Evolutionary conservation across 202 grass and related monocot genomes (phyloP).

Genomic region (Tripidium arundinaceum): DNA sequence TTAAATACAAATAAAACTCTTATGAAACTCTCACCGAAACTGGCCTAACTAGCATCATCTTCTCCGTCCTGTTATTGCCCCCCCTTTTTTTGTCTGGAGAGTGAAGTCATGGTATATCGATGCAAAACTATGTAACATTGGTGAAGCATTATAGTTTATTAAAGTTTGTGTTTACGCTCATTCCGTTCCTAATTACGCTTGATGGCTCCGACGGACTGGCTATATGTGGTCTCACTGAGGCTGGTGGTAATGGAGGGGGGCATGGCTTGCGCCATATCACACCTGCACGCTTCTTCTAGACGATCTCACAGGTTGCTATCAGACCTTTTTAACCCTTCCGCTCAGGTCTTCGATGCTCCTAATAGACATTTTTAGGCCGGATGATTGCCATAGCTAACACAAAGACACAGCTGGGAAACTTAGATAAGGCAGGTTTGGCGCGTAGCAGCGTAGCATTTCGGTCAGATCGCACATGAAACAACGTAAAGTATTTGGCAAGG

Average conservation of each 20-base stretch:
- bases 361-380: too few relatives aligned
- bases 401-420: too few relatives aligned
- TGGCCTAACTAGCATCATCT: too few relatives aligned
- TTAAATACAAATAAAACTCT: too few relatives aligned
- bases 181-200: neutral
- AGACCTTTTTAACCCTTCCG: neutral
- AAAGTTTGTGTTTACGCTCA: neutral
- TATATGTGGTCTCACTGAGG: neutral
- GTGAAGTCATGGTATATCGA: neutral
- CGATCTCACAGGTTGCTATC: neutral
- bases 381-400: too few relatives aligned
- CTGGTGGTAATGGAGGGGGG: neutral
- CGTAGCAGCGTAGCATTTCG: neutral
- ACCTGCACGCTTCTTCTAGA: neutral
- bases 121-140: neutral
- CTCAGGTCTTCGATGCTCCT: neutral
- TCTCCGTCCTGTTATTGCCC: too few relatives aligned
- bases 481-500: too few relatives aligned
- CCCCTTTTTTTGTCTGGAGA: too few relatives aligned
- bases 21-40: too few relatives aligned
- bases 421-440: neutral
- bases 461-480: too few relatives aligned
- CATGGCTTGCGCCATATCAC: neutral
- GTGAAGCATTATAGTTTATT: neutral
- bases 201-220: neutral